Conservation (phyloP, 179 eudicot genomes). For the Pouteria campechiana region DNA sequence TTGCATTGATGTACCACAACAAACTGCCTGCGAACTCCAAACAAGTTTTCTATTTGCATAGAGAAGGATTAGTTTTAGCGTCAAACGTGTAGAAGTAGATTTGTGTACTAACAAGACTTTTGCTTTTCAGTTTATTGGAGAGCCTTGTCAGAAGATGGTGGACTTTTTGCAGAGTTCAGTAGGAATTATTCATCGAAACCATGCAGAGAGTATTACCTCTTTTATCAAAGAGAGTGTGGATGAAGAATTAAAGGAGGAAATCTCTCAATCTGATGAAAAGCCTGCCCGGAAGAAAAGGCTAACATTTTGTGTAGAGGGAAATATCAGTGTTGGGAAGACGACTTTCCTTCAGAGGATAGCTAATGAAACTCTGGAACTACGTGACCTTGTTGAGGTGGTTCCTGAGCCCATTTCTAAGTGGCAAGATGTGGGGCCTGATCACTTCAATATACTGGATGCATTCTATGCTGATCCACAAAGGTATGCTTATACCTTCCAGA, state of each 20-base stretch:
- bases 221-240: slow-evolving; percentile 79
- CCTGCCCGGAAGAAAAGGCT: slow-evolving; percentile 50
- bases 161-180: slow-evolving; percentile 79
- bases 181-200: slow-evolving; percentile 83
- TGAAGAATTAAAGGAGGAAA: slow-evolving; percentile 56
- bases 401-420: slow-evolving; percentile 93
- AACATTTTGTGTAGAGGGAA: slow-evolving; percentile 93
- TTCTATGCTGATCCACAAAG: slow-evolving; percentile 90
- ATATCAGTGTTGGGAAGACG: slow-evolving; percentile 94
- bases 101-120: no score
- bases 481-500: slow-evolving; percentile 94
- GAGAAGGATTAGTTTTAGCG: no score
- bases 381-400: slow-evolving; percentile 89
- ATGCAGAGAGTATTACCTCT: slow-evolving; percentile 87
- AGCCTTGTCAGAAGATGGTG: slow-evolving; percentile 78
- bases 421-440: slow-evolving; percentile 92
- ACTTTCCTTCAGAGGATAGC: slow-evolving; percentile 92
- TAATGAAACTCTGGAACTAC: slow-evolving; percentile 87
- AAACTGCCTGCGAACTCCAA: no score
- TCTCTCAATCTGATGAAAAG: slow-evolving; percentile 22
- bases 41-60: no score
- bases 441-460: slow-evolving; percentile 81
- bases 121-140: slow-evolving; percentile 55
- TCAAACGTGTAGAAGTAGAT: no score
- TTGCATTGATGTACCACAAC: no score